Evolutionary conservation across 768 basidiomycete species (phyloP).

Genomic region (Panellus pusillus): DNA sequence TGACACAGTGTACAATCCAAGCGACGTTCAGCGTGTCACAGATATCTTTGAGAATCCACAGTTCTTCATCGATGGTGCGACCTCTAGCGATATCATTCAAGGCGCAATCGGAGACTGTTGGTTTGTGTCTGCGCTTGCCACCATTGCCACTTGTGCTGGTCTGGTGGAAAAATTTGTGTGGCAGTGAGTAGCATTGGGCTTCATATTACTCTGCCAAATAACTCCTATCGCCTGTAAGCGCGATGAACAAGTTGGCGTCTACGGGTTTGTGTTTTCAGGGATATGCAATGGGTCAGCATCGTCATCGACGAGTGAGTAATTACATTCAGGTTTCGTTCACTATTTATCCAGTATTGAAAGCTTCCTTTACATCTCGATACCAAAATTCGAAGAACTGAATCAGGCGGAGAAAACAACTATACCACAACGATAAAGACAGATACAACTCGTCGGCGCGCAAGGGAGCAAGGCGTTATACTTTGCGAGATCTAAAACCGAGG

Average conservation of each 20-base stretch:
- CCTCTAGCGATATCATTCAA: slow-evolving; percentile 47
- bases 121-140: slow-evolving; percentile 53
- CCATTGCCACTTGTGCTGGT: slow-evolving; percentile 42
- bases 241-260: slow-evolving; percentile 54
- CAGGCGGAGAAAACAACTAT: slow-evolving; percentile 40
- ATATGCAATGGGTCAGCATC: slow-evolving; percentile 50
- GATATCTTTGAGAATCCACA: slow-evolving; percentile 52
- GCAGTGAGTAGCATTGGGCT: slow-evolving; percentile 30
- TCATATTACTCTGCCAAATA: too few species aligned
- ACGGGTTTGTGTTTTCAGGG: slow-evolving; percentile 61
- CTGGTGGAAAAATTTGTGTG: slow-evolving; percentile 56
- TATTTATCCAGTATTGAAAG: slow-evolving; percentile 27
- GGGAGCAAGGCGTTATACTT: slow-evolving; percentile 52
- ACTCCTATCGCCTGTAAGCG: slow-evolving; percentile 28
- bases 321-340: background rate
- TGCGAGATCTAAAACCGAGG: slow-evolving; percentile 44
- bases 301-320: slow-evolving; percentile 56
- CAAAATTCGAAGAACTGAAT: slow-evolving; percentile 52
- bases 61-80: slow-evolving; percentile 47
- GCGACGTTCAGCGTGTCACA: slow-evolving; percentile 46
- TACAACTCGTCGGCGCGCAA: slow-evolving; percentile 47
- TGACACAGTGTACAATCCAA: slow-evolving; percentile 25
- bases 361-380: slow-evolving; percentile 47
- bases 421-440: slow-evolving; percentile 49
- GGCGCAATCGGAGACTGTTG: slow-evolving; percentile 53